A percentile compares a stretch with the other conserved stretches of the same genome.
phyloP scores from a whole-genome alignment of 2,329 filamentous ascomycete genomes.

The Microcyclospora pomicola region DNA sequence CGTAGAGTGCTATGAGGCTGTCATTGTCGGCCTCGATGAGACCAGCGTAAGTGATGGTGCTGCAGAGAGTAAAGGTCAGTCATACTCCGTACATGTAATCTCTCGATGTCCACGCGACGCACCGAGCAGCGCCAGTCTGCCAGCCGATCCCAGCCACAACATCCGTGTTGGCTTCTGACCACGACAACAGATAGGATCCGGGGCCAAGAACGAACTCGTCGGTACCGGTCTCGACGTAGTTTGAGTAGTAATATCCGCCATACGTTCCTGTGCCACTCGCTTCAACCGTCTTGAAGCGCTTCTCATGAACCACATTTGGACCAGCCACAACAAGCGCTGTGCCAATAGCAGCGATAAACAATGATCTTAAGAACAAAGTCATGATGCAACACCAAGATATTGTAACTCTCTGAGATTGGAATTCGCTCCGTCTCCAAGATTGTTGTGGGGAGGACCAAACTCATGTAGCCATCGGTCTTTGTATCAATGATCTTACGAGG shows the following conservation, averaged over 20 bases:
- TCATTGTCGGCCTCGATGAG: slow-evolving; percentile 15
- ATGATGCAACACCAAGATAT: too few species aligned
- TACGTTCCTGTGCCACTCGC: slow-evolving; percentile 1
- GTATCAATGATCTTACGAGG: too few species aligned
- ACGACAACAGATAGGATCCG: slow-evolving; percentile 4
- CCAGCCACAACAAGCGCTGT: too few species aligned
- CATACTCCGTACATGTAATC: not conserved
- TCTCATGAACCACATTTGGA: not conserved
- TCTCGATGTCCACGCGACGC: not conserved
- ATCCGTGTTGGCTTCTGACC: slow-evolving; percentile 4
- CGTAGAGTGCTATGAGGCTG: slow-evolving; percentile 42
- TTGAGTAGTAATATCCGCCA: slow-evolving; percentile 7
- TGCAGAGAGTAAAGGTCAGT: not conserved
- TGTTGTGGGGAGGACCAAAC: too few species aligned
- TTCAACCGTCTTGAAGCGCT: slow-evolving; percentile 4
- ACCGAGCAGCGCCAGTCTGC: slow-evolving; percentile 9
- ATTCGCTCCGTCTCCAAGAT: too few species aligned
- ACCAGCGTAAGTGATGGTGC: slow-evolving; percentile 12
- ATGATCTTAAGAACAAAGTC: too few species aligned
- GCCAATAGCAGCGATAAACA: too few species aligned
- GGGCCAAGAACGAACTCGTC: slow-evolving; percentile 4
- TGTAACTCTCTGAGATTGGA: too few species aligned
- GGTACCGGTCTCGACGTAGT: slow-evolving; percentile 5
- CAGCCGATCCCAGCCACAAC: slow-evolving; percentile 7
- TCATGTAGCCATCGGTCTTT: too few species aligned